Percentiles rank a stretch among this genome's conserved stretches.
These are phyloP conservation scores for Podila minutissima DNA, from an alignment of 192 early-diverging fungal genomes.

Conservation along the genomic window DNA sequence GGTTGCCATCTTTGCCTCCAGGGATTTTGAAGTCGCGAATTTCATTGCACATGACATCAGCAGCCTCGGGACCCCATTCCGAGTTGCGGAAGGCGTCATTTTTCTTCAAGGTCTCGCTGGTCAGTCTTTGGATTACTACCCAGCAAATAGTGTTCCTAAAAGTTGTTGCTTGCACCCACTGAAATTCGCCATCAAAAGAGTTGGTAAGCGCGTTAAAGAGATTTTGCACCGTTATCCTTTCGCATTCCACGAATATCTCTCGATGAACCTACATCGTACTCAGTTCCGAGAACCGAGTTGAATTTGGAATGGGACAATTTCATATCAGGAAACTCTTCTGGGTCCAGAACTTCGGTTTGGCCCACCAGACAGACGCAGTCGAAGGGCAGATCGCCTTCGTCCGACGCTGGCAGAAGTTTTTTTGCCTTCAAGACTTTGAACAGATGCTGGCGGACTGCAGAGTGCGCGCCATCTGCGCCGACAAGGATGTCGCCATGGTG, in stretches of 20 bases:
- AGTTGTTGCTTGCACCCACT: no score
- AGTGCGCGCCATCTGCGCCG: constrained; percentile 11
- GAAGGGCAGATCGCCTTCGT: neutral
- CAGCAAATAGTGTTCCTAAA: no score
- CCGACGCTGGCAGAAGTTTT: neutral
- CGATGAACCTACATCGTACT: no score
- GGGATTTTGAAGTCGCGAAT: neutral
- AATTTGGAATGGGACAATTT: neutral
- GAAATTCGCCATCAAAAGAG: no score
- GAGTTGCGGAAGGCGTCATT: neutral
- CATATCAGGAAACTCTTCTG: neutral
- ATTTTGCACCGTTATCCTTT: no score
- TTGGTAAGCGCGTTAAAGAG: no score
- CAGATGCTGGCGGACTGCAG: constrained; percentile 6
- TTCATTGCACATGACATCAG: constrained; percentile 1
- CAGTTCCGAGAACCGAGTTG: no score
- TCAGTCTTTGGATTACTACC: no score
- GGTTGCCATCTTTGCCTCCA: neutral
- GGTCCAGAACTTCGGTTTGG: neutral
- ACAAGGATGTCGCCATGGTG: constrained; percentile 18
- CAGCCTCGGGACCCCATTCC: constrained; percentile 8
- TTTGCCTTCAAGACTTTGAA: neutral
- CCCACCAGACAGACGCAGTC: constrained; percentile 1
- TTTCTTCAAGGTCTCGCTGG: no score
- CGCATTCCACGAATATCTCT: no score